A percentile compares a stretch with the other conserved stretches of the same genome.
Evolutionary conservation across 805 yeast species (phyloP).

Genomic region (Wickerhamiella nectarea): DNA sequence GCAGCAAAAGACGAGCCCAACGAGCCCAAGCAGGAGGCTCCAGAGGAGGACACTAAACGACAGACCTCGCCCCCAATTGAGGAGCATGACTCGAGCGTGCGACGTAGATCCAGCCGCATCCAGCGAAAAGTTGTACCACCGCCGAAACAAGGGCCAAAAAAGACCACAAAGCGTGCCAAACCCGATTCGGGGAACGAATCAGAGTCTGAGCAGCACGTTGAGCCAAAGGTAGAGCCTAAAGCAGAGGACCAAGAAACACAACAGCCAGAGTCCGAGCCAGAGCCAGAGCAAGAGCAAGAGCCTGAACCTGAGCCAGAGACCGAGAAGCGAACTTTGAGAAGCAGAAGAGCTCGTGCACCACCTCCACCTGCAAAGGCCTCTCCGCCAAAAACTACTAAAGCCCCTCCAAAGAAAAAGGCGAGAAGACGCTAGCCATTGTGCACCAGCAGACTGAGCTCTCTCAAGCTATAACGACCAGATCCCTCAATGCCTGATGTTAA

Average conservation of each 20-base stretch:
- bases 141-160: not conserved
- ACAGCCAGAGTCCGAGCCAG: not conserved
- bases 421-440: not conserved
- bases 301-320: not conserved
- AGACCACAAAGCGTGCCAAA: not conserved
- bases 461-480: too few relatives aligned
- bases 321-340: not conserved
- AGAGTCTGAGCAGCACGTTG: slow-evolving; percentile 3
- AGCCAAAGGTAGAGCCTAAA: not conserved
- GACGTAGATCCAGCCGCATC: not conserved
- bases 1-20: slow-evolving; percentile 9
- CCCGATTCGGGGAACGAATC: slow-evolving; percentile 8
- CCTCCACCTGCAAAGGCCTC: not conserved
- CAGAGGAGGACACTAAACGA: not conserved
- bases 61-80: not conserved
- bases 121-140: not conserved
- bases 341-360: not conserved
- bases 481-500: too few relatives aligned
- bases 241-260: slow-evolving; percentile 8
- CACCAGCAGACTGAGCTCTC: too few relatives aligned
- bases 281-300: not conserved
- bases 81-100: not conserved
- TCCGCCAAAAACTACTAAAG: not conserved
- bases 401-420: not conserved
- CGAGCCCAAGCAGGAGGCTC: slow-evolving; percentile 4